A percentile compares a stretch with the other conserved stretches of the same genome.
Conservation (phyloP, 2,329 filamentous ascomycete genomes). For the Teratosphaeria gauchensis region DNA sequence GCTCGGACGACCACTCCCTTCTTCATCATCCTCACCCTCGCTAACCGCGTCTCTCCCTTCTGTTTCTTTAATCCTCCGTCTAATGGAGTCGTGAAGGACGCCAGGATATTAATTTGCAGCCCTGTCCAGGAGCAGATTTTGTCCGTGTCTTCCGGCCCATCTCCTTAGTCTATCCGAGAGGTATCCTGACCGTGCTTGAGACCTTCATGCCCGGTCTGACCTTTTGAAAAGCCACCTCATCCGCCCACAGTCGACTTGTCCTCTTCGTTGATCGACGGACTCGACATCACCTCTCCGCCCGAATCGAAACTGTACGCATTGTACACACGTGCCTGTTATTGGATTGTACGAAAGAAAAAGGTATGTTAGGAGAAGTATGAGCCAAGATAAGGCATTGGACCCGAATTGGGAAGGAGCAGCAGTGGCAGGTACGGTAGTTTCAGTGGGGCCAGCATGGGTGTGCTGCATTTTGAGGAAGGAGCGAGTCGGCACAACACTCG, state of each 20-base stretch:
- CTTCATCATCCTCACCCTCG: neutral
- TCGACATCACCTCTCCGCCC: neutral
- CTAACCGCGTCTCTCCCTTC: neutral
- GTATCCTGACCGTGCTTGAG: slow-evolving; percentile 15
- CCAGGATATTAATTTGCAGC: slow-evolving; percentile 1
- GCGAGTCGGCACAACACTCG: neutral
- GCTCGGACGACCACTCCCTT: neutral
- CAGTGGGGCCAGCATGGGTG: too few species aligned
- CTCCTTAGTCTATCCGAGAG: slow-evolving; percentile 12
- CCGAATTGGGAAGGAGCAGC: neutral
- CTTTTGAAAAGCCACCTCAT: slow-evolving; percentile 4
- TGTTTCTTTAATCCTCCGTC: neutral
- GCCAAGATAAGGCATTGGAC: neutral
- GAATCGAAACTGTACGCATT: slow-evolving; percentile 2
- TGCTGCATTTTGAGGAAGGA: neutral
- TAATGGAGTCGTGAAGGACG: slow-evolving; percentile 7
- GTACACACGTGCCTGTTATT: slow-evolving; percentile 4
- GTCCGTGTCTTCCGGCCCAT: slow-evolving; percentile 11
- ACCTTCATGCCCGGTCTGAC: slow-evolving; percentile 14
- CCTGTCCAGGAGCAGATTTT: slow-evolving; percentile 6
- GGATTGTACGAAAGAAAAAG: slow-evolving; percentile 8
- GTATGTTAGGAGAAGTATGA: neutral
- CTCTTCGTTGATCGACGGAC: slow-evolving; percentile 32
- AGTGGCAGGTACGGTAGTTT: neutral
- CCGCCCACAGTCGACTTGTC: slow-evolving; percentile 24